These are phyloP conservation scores for Thalassiosira hispida DNA, from an alignment of 352 stramenopile species.

Conservation along the genomic window DNA sequence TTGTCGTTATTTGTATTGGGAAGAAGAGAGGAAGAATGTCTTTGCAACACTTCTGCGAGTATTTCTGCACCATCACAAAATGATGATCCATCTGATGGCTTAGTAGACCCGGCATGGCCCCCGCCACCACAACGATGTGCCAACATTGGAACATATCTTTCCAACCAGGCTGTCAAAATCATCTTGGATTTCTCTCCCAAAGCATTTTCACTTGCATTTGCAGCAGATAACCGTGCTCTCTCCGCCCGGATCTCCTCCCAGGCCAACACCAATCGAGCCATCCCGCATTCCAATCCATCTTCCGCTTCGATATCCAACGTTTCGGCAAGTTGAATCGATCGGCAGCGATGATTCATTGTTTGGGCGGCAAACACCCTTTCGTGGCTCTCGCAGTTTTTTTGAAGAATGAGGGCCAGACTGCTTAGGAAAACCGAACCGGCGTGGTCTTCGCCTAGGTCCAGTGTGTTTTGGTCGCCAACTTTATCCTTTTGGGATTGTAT, in stretches of 20 bases:
- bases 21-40: constrained; percentile 24
- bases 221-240: neutral
- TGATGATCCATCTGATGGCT: neutral
- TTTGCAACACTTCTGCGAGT: constrained; percentile 44
- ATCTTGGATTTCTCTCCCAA: constrained; percentile 19
- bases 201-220: neutral
- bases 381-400: constrained; percentile 8
- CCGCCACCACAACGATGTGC: constrained; percentile 15
- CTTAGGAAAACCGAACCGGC: constrained; percentile 69
- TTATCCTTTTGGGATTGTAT: constrained; percentile 54
- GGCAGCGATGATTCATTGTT: constrained; percentile 69
- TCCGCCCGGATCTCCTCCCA: constrained; percentile 25
- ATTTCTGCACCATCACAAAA: constrained; percentile 30
- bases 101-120: neutral
- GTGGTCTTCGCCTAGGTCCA: constrained; percentile 3
- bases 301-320: constrained; percentile 74
- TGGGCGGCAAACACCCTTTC: constrained; percentile 80
- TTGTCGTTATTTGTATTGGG: neutral
- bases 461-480: neutral
- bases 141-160: constrained; percentile 44
- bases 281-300: constrained; percentile 42
- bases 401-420: constrained; percentile 58
- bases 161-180: constrained; percentile 40
- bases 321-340: constrained; percentile 67
- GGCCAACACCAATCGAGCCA: constrained; percentile 31